phyloP scores from a whole-genome alignment of 2,329 filamentous ascomycete genomes.

The Colletotrichum melonis region DNA sequence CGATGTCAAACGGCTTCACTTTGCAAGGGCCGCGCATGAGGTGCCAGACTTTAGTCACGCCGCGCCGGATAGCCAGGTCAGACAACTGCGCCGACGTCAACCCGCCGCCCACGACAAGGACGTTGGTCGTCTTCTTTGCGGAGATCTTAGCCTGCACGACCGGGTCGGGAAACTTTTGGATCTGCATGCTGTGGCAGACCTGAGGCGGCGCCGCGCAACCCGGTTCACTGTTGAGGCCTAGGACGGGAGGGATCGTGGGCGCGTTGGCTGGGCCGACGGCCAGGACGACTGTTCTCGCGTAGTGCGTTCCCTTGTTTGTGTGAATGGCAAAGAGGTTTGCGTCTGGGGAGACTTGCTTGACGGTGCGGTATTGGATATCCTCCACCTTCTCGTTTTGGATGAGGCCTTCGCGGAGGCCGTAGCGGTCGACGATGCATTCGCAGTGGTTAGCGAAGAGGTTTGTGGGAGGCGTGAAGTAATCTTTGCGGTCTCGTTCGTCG shows the following conservation, averaged over 20 bases:
- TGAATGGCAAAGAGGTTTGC: slow-evolving; percentile 73
- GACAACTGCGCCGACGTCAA: slow-evolving; percentile 81
- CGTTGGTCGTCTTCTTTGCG: slow-evolving; percentile 62
- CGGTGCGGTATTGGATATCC: slow-evolving; percentile 69
- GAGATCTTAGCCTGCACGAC: slow-evolving; percentile 65
- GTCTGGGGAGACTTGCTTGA: slow-evolving; percentile 56
- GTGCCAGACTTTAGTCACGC: slow-evolving; percentile 76
- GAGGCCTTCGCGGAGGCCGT: slow-evolving; percentile 65
- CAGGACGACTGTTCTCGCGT: slow-evolving; percentile 73
- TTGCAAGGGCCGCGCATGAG: slow-evolving; percentile 70
- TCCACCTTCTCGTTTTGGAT: slow-evolving; percentile 70
- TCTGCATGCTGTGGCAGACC: slow-evolving; percentile 73
- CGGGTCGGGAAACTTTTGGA: slow-evolving; percentile 66
- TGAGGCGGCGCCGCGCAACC: slow-evolving; percentile 47
- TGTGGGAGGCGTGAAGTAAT: slow-evolving; percentile 75
- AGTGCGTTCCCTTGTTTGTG: slow-evolving; percentile 65
- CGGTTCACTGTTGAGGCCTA: slow-evolving; percentile 43
- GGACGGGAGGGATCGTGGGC: slow-evolving; percentile 58
- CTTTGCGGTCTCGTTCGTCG: slow-evolving; percentile 74
- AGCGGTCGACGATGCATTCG: slow-evolving; percentile 65
- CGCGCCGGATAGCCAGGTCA: slow-evolving; percentile 72
- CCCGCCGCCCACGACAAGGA: slow-evolving; percentile 80
- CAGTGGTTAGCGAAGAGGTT: slow-evolving; percentile 73
- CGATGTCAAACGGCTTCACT: slow-evolving; percentile 83
- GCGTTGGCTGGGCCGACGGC: slow-evolving; percentile 77